Evolutionary conservation across 2,329 filamentous ascomycete genomes (phyloP), one percentile per base, ranked within the genome.

Genomic region (Aspergillus sp.): DNA sequence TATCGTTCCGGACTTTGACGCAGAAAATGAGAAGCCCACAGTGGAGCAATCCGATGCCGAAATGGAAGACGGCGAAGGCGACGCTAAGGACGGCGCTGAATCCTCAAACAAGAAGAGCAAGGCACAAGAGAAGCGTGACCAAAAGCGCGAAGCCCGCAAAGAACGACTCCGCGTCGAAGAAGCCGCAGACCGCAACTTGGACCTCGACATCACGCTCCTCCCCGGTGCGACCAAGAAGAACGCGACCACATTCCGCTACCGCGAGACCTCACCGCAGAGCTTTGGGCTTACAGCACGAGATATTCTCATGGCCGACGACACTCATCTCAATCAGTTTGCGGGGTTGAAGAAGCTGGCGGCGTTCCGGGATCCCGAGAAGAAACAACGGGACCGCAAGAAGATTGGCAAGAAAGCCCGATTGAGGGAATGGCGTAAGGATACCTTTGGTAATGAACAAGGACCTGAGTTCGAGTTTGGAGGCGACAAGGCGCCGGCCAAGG

Each of bases 261-360:
- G 93, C 60, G 90, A 96, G 64, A 95, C 91, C 2, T 94, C 88
- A 0, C 91, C 93, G 1, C 84, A 85, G 46, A 81, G 85, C 8
- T 98, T 94, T 63, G 93, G 93, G 48, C 81, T 98, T 61, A 94
- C 88, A 0, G 76, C 90, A 1, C 80, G 83, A 51, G 93, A 98
- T 67, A 97, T 98, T 57, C 79, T 98, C 32, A 88, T 94, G 55
- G 88, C 90, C 0, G 85, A 85, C 40, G 93, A 98, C 70, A 74
- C 81, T 41, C 82, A 84, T 45, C 80, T 98, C 54, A 98, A 98
- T 67, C 78, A 90, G 54, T 98, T 85, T 62, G 91, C 85, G 4
- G 91, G 93, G 5, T 73, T 98, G 60, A 98, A 98, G 78, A 97
- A 96, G 72, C 79, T 96, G 49, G 90, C 91, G 4, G 77, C 86